Evolutionary conservation across 169 alveolate species (phyloP).

Genomic region (Plasmodium malariae): DNA sequence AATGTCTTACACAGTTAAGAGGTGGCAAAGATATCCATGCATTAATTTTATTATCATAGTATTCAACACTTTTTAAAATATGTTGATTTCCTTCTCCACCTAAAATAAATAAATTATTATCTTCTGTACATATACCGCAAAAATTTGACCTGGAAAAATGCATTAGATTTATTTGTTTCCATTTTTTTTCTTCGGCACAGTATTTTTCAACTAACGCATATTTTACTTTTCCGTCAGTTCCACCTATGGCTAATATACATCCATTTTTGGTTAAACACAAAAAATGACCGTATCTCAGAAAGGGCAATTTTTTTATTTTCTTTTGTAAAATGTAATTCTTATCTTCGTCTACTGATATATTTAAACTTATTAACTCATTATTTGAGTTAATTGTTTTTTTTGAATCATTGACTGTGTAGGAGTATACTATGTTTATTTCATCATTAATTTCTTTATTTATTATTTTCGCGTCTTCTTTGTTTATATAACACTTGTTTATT

Average conservation of each 20-base stretch:
- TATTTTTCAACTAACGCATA: slow-evolving; percentile 62
- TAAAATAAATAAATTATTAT: slow-evolving; percentile 59
- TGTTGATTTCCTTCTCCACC: slow-evolving; percentile 75
- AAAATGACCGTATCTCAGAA: slow-evolving; percentile 65
- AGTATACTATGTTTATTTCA: slow-evolving; percentile 40
- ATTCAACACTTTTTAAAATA: slow-evolving; percentile 74
- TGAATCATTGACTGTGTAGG: slow-evolving; percentile 47
- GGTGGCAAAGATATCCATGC: slow-evolving; percentile 75
- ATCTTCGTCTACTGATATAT: slow-evolving; percentile 31
- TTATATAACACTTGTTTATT: slow-evolving; percentile 15
- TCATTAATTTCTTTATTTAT: not conserved
- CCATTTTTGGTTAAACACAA: slow-evolving; percentile 72
- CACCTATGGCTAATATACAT: slow-evolving; percentile 64
- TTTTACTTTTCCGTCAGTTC: slow-evolving; percentile 69
- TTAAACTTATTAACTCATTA: slow-evolving; percentile 51
- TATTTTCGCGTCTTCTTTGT: slow-evolving; percentile 3
- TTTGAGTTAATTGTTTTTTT: slow-evolving; percentile 42
- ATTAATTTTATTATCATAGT: slow-evolving; percentile 63
- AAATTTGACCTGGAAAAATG: slow-evolving; percentile 75
- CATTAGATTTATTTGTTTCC: slow-evolving; percentile 75
- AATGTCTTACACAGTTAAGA: slow-evolving; percentile 68
- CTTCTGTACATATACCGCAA: slow-evolving; percentile 74
- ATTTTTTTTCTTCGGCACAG: slow-evolving; percentile 43
- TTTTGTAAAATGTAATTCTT: slow-evolving; percentile 37
- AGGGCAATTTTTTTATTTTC: slow-evolving; percentile 63